Conservation (phyloP, 352 stramenopile species). For the Pythium volutum region DNA sequence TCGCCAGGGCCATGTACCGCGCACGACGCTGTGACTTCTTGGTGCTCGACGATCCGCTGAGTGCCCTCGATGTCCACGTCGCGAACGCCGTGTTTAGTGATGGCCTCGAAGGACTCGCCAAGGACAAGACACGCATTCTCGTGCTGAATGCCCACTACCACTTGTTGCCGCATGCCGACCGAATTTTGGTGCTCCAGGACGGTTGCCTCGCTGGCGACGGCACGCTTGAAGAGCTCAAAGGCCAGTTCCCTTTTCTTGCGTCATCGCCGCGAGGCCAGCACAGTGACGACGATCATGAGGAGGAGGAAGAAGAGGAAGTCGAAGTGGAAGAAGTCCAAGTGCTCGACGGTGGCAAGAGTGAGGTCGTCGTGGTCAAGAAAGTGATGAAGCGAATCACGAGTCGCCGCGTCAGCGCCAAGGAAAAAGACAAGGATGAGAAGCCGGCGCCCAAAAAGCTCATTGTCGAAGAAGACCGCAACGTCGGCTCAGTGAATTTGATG, state of each 20-base stretch:
- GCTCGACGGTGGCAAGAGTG: background rate
- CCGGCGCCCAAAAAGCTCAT: constrained; percentile 39
- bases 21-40: constrained; percentile 44
- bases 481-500: constrained; percentile 35
- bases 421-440: background rate
- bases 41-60: constrained; percentile 66
- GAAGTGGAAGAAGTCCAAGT: background rate
- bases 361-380: constrained; percentile 2
- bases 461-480: constrained; percentile 35
- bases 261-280: constrained; percentile 1
- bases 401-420: background rate
- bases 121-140: constrained; percentile 33
- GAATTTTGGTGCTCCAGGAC: constrained; percentile 35
- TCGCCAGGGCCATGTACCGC: constrained; percentile 62
- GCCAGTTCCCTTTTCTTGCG: constrained; percentile 29
- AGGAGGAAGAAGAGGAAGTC: background rate
- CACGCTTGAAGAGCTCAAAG: constrained; percentile 22
- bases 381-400: constrained; percentile 1
- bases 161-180: constrained; percentile 36
- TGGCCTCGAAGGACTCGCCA: constrained; percentile 30
- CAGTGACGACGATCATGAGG: constrained; percentile 7
- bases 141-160: constrained; percentile 49
- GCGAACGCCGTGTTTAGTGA: constrained; percentile 39
- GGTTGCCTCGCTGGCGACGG: constrained; percentile 36
- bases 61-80: constrained; percentile 53